Base-by-base conservation (phyloP, 805 yeast species). In the Wickerhamomyces rabaulensis region DNA sequence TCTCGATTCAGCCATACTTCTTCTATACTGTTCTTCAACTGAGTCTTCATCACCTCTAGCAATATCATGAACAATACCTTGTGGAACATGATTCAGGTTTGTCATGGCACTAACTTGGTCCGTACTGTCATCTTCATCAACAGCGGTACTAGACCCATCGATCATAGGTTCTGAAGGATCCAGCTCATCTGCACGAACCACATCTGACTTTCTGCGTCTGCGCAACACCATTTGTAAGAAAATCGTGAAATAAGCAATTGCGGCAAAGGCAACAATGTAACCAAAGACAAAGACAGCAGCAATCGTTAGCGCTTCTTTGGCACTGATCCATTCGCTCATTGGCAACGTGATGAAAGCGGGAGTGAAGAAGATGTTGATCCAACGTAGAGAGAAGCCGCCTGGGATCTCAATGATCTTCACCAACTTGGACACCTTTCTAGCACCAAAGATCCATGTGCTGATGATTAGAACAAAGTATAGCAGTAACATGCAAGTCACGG, bases 301-400 rank as follows among this genome's bases (percentile, higher is more conserved):
- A 33, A 86, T 86, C 43, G 81, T 81, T 54, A 83, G 69, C 10
- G 87, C 87, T 54, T 86, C 92, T 20, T 73, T 75, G 39, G 81
- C 82, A 16, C 82, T 69, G 41, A 87, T 81, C 50, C 76, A 75
- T n/a, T 76, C 74, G 12, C 87, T 76, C 44, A 85, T 69, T 0
- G 92, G 92, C 29, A 86, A 70, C 0, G 82, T 76, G 33, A 86
- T 78, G 58, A 87, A 86, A 0, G 90, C 81, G 1, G 94, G 92
- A 1, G 87, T 80, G 69, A 86, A 87, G 58, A 82, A 84, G 6
- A 84, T 74, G 60, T 83, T 84, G 65, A 87, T 87, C 92, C 94
- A 86, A 46, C 84, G 72, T 42, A 86, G 69, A 2, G 84, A 71
- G 61, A 84, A 83, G 50, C 84, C 84, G 67, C 77, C 76, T 15